Conservation (phyloP, 2,329 filamentous ascomycete genomes). For the Xylariaceae sp. region DNA sequence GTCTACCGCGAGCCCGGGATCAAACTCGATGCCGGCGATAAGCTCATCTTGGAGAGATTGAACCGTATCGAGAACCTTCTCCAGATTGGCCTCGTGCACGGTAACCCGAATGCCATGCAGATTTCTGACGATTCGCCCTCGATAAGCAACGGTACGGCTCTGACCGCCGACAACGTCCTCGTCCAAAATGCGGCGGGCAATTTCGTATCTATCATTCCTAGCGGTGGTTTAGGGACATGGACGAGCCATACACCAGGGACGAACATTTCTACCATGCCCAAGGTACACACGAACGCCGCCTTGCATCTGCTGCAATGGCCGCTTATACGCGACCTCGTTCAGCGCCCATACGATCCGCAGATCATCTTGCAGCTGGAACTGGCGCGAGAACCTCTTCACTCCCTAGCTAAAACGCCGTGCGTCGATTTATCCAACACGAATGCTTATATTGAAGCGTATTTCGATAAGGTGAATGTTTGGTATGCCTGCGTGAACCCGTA, state of each 20-base stretch:
- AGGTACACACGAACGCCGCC: constrained; percentile 74
- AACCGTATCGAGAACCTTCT: constrained; percentile 71
- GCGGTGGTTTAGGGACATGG: constrained; percentile 68
- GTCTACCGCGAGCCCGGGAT: constrained; percentile 80
- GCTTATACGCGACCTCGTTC: constrained; percentile 70
- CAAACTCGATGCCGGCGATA: constrained; percentile 82
- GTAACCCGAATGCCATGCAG: constrained; percentile 46
- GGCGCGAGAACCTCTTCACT: constrained; percentile 67
- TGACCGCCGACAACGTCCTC: constrained; percentile 54
- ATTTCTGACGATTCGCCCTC: constrained; percentile 59
- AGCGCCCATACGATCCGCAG: constrained; percentile 71
- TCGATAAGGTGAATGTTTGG: constrained; percentile 76
- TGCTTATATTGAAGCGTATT: constrained; percentile 72
- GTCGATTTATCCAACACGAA: constrained; percentile 70
- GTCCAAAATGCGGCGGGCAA: constrained; percentile 39
- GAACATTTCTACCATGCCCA: constrained; percentile 83
- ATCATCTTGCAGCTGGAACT: constrained; percentile 78
- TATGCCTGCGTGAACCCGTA: constrained; percentile 82
- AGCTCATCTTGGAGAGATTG: constrained; percentile 74
- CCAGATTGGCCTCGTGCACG: constrained; percentile 58
- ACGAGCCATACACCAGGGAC: constrained; percentile 45
- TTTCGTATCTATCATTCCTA: constrained; percentile 52
- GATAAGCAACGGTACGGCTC: constrained; percentile 57
- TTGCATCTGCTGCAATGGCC: constrained; percentile 76
- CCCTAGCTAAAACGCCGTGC: constrained; percentile 57